Percentiles rank a stretch among this genome's conserved stretches.
These are phyloP conservation scores for Cystobasidiaceae sp. DNA, from an alignment of 1,284 basidiomycete genomes.

Conservation along the genomic window DNA sequence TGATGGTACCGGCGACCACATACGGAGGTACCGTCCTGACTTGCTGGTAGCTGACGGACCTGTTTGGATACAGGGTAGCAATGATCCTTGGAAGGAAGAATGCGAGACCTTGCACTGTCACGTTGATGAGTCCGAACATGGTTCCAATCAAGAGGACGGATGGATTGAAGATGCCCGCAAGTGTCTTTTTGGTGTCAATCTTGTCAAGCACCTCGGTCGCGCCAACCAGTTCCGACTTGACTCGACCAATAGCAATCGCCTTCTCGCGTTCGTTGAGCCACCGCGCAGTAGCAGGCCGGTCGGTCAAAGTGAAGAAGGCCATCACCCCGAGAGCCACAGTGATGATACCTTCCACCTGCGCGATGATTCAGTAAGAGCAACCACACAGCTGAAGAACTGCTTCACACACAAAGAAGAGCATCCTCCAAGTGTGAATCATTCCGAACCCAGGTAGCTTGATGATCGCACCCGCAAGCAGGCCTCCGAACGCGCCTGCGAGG, in stretches of 20 bases:
- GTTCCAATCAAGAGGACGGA: constrained; percentile 37
- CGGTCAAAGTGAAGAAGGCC: constrained; percentile 44
- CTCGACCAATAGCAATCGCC: constrained; percentile 35
- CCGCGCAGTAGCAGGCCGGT: constrained; percentile 43
- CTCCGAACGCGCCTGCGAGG: constrained; percentile 42
- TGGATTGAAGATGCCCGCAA: constrained; percentile 37
- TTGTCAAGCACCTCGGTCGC: constrained; percentile 42
- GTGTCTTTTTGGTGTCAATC: constrained; percentile 36
- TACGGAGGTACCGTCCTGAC: constrained; percentile 43
- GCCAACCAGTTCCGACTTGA: constrained; percentile 47
- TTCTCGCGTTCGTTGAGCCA: constrained; percentile 47
- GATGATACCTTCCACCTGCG: constrained; percentile 44
- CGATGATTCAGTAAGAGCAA: constrained; percentile 38
- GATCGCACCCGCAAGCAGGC: constrained; percentile 42
- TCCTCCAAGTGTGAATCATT: constrained; percentile 33
- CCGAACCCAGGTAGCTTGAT: constrained; percentile 35
- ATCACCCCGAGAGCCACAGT: constrained; percentile 44
- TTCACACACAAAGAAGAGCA: constrained; percentile 46
- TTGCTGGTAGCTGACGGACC: constrained; percentile 44
- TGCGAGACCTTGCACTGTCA: constrained; percentile 39
- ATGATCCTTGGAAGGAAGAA: constrained; percentile 45
- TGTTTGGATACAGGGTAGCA: constrained; percentile 44
- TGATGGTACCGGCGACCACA: constrained; percentile 39
- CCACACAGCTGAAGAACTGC: constrained; percentile 41
- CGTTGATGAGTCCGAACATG: constrained; percentile 48